A percentile compares a stretch with the other conserved stretches of the same genome.
These are phyloP conservation scores for Sarocladium oryzae DNA, from an alignment of 2,329 filamentous ascomycete genomes.

Conservation along the genomic window DNA sequence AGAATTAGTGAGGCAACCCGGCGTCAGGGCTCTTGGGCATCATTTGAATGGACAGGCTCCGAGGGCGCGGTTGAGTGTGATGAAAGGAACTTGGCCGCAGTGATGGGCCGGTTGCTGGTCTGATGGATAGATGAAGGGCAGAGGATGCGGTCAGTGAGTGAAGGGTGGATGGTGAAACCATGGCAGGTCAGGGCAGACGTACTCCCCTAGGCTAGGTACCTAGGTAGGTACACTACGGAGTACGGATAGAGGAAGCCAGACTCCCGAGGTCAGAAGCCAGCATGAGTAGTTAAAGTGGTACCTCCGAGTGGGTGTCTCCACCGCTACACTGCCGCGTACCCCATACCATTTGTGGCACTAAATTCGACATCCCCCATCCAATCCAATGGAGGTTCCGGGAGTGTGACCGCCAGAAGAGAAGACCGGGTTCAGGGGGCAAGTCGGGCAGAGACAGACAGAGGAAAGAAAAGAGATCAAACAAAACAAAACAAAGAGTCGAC, in stretches of 20 bases:
- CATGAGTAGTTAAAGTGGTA: slow-evolving; percentile 5
- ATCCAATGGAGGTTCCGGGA: too few relatives aligned
- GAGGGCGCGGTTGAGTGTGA: slow-evolving; percentile 3
- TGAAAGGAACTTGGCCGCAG: slow-evolving; percentile 9
- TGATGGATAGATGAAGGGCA: background rate
- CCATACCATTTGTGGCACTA: background rate
- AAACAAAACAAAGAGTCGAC: background rate
- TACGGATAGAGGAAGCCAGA: too few relatives aligned
- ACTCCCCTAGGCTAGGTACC: too few relatives aligned
- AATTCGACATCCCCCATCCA: too few relatives aligned
- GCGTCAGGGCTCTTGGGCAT: slow-evolving; percentile 1
- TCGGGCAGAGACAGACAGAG: background rate
- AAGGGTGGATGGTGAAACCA: background rate
- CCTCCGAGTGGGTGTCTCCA: slow-evolving; percentile 1
- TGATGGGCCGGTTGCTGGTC: slow-evolving; percentile 1
- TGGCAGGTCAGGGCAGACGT: background rate
- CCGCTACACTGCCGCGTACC: slow-evolving; percentile 4
- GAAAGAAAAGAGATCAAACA: background rate
- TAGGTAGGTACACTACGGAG: too few relatives aligned
- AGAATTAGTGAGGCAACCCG: background rate
- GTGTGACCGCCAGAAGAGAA: background rate
- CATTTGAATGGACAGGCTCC: slow-evolving; percentile 4
- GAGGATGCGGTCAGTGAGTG: background rate
- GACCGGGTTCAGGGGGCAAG: background rate
- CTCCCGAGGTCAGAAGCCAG: background rate